phyloP scores from a whole-genome alignment of 192 early-diverging fungal genomes.

The Glomus cerebriforme region DNA sequence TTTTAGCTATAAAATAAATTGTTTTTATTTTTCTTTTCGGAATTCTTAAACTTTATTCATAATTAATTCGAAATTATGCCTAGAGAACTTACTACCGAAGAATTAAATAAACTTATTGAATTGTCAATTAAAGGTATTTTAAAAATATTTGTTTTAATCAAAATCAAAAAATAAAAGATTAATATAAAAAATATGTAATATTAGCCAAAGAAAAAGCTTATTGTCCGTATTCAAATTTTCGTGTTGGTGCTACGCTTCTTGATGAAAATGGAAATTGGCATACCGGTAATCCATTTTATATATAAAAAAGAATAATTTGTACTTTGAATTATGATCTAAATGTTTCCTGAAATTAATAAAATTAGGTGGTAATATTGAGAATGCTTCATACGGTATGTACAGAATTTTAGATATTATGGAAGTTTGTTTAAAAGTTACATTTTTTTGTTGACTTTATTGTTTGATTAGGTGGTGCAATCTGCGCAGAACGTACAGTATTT shows the following conservation, averaged over 20 bases:
- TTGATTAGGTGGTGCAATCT: constrained; percentile 69
- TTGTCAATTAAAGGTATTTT: constrained; percentile 39
- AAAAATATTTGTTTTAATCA: not conserved
- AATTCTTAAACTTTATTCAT: no score
- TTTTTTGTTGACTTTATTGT: constrained; percentile 14
- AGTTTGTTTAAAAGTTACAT: not conserved
- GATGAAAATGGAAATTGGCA: constrained; percentile 64
- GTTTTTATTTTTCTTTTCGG: no score
- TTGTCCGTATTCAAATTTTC: constrained; percentile 90
- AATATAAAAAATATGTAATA: not conserved
- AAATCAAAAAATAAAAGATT: not conserved
- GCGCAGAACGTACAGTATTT: constrained; percentile 89
- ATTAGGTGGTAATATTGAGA: constrained; percentile 84
- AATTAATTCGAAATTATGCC: no score
- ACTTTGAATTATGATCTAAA: not conserved
- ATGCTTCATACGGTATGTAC: constrained; percentile 77
- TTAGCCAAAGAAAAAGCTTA: constrained; percentile 76
- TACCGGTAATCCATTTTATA: constrained; percentile 41
- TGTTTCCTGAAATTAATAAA: not conserved
- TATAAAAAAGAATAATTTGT: no score
- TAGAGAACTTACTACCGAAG: constrained; percentile 38
- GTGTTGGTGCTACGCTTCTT: constrained; percentile 84
- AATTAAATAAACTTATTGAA: constrained; percentile 42
- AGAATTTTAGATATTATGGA: not conserved
- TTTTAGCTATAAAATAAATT: no score